Evolutionary conservation across 208 protist species (phyloP).

Genomic region (Trypanosomatidae sp.): DNA sequence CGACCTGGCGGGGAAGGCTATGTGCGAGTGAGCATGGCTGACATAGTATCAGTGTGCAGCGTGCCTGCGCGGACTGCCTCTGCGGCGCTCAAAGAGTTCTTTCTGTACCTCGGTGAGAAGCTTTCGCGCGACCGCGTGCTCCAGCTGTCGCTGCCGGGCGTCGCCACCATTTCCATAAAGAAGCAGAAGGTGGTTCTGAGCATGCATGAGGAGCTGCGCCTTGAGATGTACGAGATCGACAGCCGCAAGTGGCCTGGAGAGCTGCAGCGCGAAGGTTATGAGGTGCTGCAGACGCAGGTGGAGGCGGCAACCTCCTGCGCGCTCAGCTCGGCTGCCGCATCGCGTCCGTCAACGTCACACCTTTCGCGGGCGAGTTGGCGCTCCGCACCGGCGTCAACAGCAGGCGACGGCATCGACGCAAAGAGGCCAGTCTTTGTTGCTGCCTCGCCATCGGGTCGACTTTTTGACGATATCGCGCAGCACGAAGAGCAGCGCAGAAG

Average conservation of each 20-base stretch:
- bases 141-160: conserved; percentile 59
- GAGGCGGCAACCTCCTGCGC: conserved; percentile 6
- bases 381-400: not conserved
- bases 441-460: conserved; percentile 57
- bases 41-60: conserved; percentile 60
- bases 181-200: conserved; percentile 54
- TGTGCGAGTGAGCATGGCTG: conserved; percentile 43
- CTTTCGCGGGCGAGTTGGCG: conserved; percentile 31
- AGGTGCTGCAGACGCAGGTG: conserved; percentile 25
- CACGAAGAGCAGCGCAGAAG: conserved; percentile 41
- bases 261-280: conserved; percentile 35
- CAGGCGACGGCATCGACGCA: not conserved
- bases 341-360: conserved; percentile 37
- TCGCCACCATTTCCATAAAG: conserved; percentile 67
- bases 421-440: conserved; percentile 60
- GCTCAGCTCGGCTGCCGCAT: conserved; percentile 18
- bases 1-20: conserved; percentile 20
- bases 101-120: conserved; percentile 82
- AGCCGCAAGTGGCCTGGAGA: conserved; percentile 65
- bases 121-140: conserved; percentile 69
- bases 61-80: conserved; percentile 67
- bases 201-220: conserved; percentile 47
- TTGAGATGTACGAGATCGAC: conserved; percentile 75
- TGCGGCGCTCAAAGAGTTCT: conserved; percentile 77
- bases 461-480: conserved; percentile 79